Percentiles rank a stretch among this genome's conserved stretches.
Evolutionary conservation across 495 filamentous ascomycete species (phyloP).

Genomic region (Podospora appendiculata): DNA sequence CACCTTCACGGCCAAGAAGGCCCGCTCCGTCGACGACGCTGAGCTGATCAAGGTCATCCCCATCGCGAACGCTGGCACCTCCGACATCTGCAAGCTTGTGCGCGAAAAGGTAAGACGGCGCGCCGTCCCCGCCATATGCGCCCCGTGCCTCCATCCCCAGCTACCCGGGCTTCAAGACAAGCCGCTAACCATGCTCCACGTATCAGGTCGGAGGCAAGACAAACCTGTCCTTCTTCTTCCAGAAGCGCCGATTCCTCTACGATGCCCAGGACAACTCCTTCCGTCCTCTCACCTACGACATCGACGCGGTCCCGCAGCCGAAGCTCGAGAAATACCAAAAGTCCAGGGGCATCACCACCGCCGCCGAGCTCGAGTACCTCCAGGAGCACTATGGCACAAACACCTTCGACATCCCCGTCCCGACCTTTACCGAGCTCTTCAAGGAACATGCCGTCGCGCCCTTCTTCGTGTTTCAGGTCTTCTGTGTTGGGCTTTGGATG

Average conservation of each 20-base stretch:
- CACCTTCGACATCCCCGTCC: constrained; percentile 96
- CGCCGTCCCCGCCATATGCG: background rate
- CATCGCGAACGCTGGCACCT: constrained; percentile 75
- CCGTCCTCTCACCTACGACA: constrained; percentile 71
- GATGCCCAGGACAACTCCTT: constrained; percentile 61
- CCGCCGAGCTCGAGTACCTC: constrained; percentile 65
- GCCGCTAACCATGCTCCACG: constrained; percentile 2
- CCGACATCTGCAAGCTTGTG: constrained; percentile 78
- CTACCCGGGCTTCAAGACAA: background rate
- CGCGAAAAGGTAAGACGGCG: constrained; percentile 55
- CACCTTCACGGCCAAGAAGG: constrained; percentile 69
- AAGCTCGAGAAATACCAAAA: constrained; percentile 68
- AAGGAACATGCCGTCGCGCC: constrained; percentile 97
- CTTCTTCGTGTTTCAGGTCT: constrained; percentile 99
- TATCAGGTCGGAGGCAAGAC: constrained; percentile 56
- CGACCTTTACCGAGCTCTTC: constrained; percentile 91
- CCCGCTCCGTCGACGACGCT: constrained; percentile 67
- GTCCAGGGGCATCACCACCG: constrained; percentile 60
- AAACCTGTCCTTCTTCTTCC: constrained; percentile 87
- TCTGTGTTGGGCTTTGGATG: constrained; percentile 98
- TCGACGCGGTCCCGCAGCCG: constrained; percentile 79
- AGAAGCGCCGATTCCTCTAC: constrained; percentile 95
- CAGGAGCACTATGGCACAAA: constrained; percentile 94
- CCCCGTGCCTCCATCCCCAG: too few relatives aligned
- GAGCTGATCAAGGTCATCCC: constrained; percentile 89